Evolutionary conservation across 2,329 filamentous ascomycete species (phyloP), one percentile per base, ranked within the genome.

Genomic region (Dothistroma septosporum): DNA sequence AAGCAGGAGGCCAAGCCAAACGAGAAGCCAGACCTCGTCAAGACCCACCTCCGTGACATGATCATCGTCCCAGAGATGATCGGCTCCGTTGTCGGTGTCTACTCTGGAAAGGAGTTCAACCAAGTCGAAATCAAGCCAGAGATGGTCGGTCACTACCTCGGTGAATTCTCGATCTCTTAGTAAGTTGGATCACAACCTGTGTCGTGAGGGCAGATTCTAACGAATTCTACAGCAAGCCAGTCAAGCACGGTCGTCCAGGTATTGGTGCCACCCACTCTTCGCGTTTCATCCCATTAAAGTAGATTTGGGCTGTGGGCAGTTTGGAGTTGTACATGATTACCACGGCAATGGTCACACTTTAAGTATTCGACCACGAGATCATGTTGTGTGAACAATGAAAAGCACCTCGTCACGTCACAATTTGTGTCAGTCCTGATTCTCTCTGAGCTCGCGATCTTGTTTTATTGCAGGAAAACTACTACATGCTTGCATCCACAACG

Each of bases 101-200:
- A 99, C 90, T 96, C 91, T 72, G 94, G 94, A 79, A 99, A 99
- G 89, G 92, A 97, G 83, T 99, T 99, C 90, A 99, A 99, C 89
- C 93, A 97, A 87, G 92, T 99, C 75, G 94, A 99, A 83, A 94
- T 99, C 85, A 97, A 97, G 89, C 94, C 94, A 75, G 94, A 99
- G 87, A 99, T 99, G 94, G 94, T 99, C 82, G 94, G 94, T 80
- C 93, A 97, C 86, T 97, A 97, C 87, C 86, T 99, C 72, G 94
- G 86, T 77, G 94, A 99, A 84, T 99, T 99, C 87, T 97, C 92
- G 73, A 99, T 99, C 85, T 94, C 93, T 85, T 99, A 99, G 91
- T 96, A 90, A 75, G 91, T 91, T 70, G 48, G 7, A 33, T 49
- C 56, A 16, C 48, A 57, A 24, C 22, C 28, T 5, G 21, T 11